These are phyloP conservation scores for Microbotryum intermedium DNA, from an alignment of 1,284 basidiomycete species.

Conservation along the genomic window DNA sequence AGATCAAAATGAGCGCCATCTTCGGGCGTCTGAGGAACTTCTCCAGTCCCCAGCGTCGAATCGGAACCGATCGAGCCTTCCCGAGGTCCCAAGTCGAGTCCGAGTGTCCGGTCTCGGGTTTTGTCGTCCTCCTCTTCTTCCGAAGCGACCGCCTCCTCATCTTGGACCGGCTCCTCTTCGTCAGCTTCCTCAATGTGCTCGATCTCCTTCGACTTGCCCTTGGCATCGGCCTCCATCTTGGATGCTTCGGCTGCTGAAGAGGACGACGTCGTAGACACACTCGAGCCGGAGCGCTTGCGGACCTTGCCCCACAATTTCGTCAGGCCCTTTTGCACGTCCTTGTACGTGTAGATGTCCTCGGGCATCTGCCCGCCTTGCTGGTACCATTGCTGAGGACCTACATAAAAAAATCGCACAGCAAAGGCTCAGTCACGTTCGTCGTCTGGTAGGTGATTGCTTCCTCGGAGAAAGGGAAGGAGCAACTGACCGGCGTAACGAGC, in stretches of 20 bases:
- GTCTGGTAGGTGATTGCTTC: too few relatives aligned
- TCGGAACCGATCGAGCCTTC: too few relatives aligned
- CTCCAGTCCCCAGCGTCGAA: not conserved
- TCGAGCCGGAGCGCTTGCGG: not conserved
- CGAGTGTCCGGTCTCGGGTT: too few relatives aligned
- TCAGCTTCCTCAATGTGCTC: slow-evolving; percentile 27
- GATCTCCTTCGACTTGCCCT: slow-evolving; percentile 20
- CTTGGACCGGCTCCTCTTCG: slow-evolving; percentile 5
- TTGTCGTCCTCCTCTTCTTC: slow-evolving; percentile 2
- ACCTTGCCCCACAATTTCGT: slow-evolving; percentile 25
- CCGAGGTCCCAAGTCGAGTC: too few relatives aligned
- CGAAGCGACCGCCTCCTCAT: slow-evolving; percentile 8
- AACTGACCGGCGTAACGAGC: slow-evolving; percentile 21
- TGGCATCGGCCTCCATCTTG: slow-evolving; percentile 23
- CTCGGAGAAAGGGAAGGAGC: not conserved
- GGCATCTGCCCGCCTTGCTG: slow-evolving; percentile 18
- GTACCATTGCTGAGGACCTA: slow-evolving; percentile 29
- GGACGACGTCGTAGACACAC: not conserved
- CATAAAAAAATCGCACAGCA: not conserved
- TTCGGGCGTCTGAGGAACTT: not conserved
- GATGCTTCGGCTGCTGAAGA: slow-evolving; percentile 7
- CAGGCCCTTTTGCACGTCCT: slow-evolving; percentile 16
- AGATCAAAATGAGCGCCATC: not conserved
- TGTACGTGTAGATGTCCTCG: slow-evolving; percentile 23
- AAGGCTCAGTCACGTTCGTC: not conserved